A percentile compares a stretch with the other conserved stretches of the same genome.
Conservation (phyloP, 257 asterid species). For the Asclepias syriaca region DNA sequence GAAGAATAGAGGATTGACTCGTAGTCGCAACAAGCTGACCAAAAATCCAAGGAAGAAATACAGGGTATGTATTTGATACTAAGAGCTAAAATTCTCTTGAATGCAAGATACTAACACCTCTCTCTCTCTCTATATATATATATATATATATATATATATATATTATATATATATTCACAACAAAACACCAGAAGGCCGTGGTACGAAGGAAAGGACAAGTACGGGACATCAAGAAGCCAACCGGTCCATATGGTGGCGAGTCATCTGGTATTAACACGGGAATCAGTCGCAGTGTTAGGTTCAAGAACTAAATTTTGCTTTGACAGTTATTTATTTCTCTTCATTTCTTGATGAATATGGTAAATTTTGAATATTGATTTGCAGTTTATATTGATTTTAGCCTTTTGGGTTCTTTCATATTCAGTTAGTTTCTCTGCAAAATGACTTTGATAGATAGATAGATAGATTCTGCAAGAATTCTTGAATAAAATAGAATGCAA, state of each 20-base stretch:
- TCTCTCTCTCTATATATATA: not conserved
- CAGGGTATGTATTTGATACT: conserved; percentile 41
- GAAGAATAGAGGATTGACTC: conserved; percentile 91
- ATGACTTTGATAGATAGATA: too few relatives aligned
- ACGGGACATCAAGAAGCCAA: conserved; percentile 42
- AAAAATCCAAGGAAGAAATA: conserved; percentile 93
- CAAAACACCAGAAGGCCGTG: conserved; percentile 58
- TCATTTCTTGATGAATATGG: too few relatives aligned
- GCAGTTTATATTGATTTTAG: too few relatives aligned
- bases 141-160: too few relatives aligned
- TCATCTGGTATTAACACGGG: conserved; percentile 67
- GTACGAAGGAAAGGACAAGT: conserved; percentile 68
- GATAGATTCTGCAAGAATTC: too few relatives aligned
- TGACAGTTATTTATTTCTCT: too few relatives aligned
- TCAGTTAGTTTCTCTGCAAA: too few relatives aligned
- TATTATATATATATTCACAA: conserved; percentile 25
- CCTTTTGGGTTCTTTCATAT: too few relatives aligned
- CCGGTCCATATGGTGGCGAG: conserved; percentile 82
- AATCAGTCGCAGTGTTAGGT: conserved; percentile 61
- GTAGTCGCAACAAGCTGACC: conserved; percentile 38
- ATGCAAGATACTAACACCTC: not conserved
- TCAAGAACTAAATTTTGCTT: too few relatives aligned
- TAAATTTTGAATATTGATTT: too few relatives aligned
- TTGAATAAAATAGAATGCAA: too few relatives aligned
- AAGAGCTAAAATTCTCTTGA: not conserved